Conservation (phyloP, 1,284 basidiomycete genomes). For the Lignosus rhinocerotis region DNA sequence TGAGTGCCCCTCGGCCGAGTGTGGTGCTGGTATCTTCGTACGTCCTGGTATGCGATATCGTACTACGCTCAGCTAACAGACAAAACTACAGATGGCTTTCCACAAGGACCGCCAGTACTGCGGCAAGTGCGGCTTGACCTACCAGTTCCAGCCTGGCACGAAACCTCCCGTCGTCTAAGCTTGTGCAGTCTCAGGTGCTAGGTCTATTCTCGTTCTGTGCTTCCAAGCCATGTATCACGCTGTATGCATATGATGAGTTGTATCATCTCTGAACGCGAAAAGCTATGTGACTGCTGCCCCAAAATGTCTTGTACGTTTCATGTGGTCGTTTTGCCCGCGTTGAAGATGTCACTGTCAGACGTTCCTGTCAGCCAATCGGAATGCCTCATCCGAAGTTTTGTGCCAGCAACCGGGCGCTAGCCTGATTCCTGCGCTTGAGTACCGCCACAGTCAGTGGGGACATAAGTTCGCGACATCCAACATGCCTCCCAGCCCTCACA, state of each 20-base stretch:
- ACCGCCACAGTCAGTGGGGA: slow-evolving; percentile 16
- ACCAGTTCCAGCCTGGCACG: slow-evolving; percentile 82
- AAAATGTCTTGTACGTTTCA: background rate
- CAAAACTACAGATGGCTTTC: slow-evolving; percentile 76
- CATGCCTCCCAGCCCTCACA: slow-evolving; percentile 4
- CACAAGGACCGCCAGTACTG: slow-evolving; percentile 96
- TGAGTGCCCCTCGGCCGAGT: slow-evolving; percentile 90
- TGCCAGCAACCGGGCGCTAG: background rate
- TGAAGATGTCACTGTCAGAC: too few relatives aligned
- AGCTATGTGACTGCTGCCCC: slow-evolving; percentile 16
- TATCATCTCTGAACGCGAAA: slow-evolving; percentile 16
- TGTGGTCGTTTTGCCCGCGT: background rate
- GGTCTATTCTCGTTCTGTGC: slow-evolving; percentile 17
- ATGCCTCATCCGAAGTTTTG: slow-evolving; percentile 13
- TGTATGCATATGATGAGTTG: slow-evolving; percentile 25
- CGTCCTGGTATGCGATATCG: slow-evolving; percentile 32
- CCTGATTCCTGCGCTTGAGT: slow-evolving; percentile 12
- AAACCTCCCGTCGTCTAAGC: slow-evolving; percentile 69
- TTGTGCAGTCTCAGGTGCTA: slow-evolving; percentile 3
- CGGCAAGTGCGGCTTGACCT: slow-evolving; percentile 91
- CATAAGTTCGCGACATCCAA: background rate
- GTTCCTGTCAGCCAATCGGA: slow-evolving; percentile 24
- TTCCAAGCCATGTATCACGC: slow-evolving; percentile 19
- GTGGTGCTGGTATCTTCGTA: slow-evolving; percentile 95
- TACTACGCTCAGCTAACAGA: background rate